phyloP scores from a whole-genome alignment of 2,329 filamentous ascomycete genomes.

The Phaeosphaeriaceae sp. region DNA sequence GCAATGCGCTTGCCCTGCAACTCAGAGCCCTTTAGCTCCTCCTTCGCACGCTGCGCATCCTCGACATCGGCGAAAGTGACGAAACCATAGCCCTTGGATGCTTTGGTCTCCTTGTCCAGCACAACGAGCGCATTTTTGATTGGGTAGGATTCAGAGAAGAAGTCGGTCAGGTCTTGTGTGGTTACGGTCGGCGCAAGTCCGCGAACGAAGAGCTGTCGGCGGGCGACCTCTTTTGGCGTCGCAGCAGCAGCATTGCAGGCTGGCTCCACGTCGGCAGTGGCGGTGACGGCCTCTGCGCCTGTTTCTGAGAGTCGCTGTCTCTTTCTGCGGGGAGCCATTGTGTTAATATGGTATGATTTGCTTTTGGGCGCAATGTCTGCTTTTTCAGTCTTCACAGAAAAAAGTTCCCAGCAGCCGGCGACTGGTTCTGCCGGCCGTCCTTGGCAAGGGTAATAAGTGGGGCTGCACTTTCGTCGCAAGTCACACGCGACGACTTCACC shows the following conservation, averaged over 20 bases:
- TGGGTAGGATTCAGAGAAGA: constrained; percentile 93
- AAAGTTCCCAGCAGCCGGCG: constrained; percentile 7
- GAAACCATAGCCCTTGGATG: constrained; percentile 92
- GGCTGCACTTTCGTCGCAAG: background rate
- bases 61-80: constrained; percentile 95
- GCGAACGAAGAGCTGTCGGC: constrained; percentile 77
- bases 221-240: constrained; percentile 51
- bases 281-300: constrained; percentile 42
- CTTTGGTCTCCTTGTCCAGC: constrained; percentile 81
- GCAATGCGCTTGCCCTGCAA: constrained; percentile 83
- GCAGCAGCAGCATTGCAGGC: constrained; percentile 19
- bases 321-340: constrained; percentile 51
- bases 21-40: constrained; percentile 78
- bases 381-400: background rate
- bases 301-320: constrained; percentile 50
- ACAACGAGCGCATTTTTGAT: constrained; percentile 97
- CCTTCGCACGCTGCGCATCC: constrained; percentile 81
- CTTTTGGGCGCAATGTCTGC: background rate
- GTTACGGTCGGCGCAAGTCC: constrained; percentile 81
- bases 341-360: background rate
- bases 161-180: constrained; percentile 80
- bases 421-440: constrained; percentile 2
- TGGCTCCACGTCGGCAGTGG: constrained; percentile 31
- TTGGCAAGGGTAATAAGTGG: constrained; percentile 5
- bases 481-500: background rate